These are phyloP conservation scores for Candida gigantensis DNA, from an alignment of 1,139 yeast genomes.

Conservation along the genomic window DNA sequence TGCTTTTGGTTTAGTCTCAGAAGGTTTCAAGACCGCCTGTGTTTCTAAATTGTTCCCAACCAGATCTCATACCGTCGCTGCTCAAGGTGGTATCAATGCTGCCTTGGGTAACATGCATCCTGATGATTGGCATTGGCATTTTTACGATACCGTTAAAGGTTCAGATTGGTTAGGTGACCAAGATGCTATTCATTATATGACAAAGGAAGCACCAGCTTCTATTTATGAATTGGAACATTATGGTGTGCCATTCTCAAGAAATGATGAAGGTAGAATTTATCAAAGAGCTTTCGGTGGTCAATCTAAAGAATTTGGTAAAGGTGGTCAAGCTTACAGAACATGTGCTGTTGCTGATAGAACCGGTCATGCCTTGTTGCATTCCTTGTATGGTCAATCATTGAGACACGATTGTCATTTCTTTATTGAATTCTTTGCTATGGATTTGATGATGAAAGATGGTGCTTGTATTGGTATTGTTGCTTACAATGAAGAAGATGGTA, in stretches of 20 bases:
- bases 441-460: conserved; percentile 92
- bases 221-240: conserved; percentile 96
- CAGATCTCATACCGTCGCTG: conserved; percentile 98
- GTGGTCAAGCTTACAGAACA: conserved; percentile 99
- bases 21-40: conserved; percentile 97
- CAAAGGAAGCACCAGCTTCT: conserved; percentile 95
- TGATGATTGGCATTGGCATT: conserved; percentile 99
- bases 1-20: conserved; percentile 95
- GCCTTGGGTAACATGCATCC: conserved; percentile 97
- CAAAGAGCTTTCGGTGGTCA: conserved; percentile 99
- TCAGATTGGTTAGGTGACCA: conserved; percentile 99
- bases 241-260: conserved; percentile 98
- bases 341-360: conserved; percentile 99
- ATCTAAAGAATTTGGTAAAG: conserved; percentile 91
- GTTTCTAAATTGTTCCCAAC: conserved; percentile 96
- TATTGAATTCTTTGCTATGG: conserved; percentile 96
- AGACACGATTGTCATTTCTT: conserved; percentile 97
- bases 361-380: conserved; percentile 95
- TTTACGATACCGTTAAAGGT: conserved; percentile 99
- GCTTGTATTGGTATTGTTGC: conserved; percentile 97
- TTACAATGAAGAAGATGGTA: conserved; percentile 98
- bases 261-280: conserved; percentile 94
- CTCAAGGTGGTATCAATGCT: conserved; percentile 99
- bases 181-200: conserved; percentile 99
- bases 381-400: conserved; percentile 94